phyloP scores from a whole-genome alignment of 1,139 yeast species.

The Arxiozyma heterogenica region DNA sequence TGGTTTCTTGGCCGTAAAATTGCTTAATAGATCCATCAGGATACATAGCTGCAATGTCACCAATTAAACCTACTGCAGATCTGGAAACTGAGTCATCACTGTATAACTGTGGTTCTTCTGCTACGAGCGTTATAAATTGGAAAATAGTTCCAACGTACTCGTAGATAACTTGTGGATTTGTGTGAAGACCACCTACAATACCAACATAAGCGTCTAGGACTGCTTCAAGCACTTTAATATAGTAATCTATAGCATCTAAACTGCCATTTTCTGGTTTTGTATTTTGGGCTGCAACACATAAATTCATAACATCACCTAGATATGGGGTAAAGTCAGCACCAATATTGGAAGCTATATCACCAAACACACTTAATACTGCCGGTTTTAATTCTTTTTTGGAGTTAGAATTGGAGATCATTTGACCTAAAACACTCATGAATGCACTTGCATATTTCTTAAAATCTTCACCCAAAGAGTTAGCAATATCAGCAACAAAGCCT shows the following conservation, averaged over 20 bases:
- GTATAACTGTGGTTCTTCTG: constrained; percentile 50
- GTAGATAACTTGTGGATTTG: constrained; percentile 53
- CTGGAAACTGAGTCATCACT: constrained; percentile 61
- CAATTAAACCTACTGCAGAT: constrained; percentile 78
- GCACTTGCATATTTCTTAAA: constrained; percentile 69
- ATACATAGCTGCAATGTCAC: constrained; percentile 85
- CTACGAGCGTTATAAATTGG: constrained; percentile 53
- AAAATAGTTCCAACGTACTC: constrained; percentile 65
- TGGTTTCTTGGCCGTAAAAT: constrained; percentile 65
- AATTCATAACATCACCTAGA: constrained; percentile 64
- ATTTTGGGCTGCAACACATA: constrained; percentile 40
- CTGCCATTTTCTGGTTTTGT: constrained; percentile 46
- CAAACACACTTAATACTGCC: constrained; percentile 85
- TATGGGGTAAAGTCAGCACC: constrained; percentile 70
- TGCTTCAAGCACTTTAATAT: constrained; percentile 65
- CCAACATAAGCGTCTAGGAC: constrained; percentile 94
- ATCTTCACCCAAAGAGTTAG: constrained; percentile 76
- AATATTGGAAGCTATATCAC: constrained; percentile 87
- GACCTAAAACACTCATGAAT: constrained; percentile 74
- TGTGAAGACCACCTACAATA: constrained; percentile 76
- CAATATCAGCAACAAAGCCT: constrained; percentile 92
- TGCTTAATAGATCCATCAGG: constrained; percentile 64
- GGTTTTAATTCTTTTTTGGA: constrained; percentile 80
- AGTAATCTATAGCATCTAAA: constrained; percentile 69
- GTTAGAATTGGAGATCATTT: constrained; percentile 53